Conservation (phyloP, 2,329 filamentous ascomycete species). For the Ophidiomyces ophidiicola region DNA sequence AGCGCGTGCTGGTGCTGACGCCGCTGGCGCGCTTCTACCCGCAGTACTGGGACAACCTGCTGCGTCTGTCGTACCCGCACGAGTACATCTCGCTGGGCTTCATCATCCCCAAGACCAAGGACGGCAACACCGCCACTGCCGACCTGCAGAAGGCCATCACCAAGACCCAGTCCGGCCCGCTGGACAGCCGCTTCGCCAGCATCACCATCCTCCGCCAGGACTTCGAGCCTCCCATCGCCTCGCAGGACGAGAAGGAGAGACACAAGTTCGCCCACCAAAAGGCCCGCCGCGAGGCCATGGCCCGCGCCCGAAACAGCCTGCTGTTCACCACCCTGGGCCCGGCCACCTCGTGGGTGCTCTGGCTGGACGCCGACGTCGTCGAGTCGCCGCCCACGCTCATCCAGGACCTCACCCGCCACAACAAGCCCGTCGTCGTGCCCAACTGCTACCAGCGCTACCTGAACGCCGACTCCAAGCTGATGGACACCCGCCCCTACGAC, state of each 20-base stretch:
- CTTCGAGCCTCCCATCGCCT: constrained; percentile 67
- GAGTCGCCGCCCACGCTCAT: constrained; percentile 77
- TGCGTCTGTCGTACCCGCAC: constrained; percentile 76
- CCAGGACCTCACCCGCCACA: constrained; percentile 75
- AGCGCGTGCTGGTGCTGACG: constrained; percentile 82
- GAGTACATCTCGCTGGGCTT: constrained; percentile 90
- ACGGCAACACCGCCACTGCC: constrained; percentile 75
- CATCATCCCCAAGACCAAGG: constrained; percentile 85
- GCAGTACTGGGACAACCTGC: constrained; percentile 87
- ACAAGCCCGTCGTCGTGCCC: constrained; percentile 84
- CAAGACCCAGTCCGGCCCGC: constrained; percentile 70
- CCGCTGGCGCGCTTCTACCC: constrained; percentile 89
- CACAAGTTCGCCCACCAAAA: constrained; percentile 91
- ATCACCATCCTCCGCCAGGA: constrained; percentile 93
- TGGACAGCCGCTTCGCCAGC: constrained; percentile 74
- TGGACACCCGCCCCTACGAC: constrained; percentile 76
- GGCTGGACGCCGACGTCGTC: constrained; percentile 85
- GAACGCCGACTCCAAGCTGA: constrained; percentile 57
- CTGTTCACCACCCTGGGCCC: constrained; percentile 91
- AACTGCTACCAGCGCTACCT: constrained; percentile 90
- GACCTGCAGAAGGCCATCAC: constrained; percentile 74
- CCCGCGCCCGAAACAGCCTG: constrained; percentile 81
- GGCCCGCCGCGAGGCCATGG: constrained; percentile 73
- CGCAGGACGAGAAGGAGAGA: constrained; percentile 75
- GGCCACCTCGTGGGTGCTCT: constrained; percentile 87